Base-by-base conservation (phyloP, 371 early-diverging fungal species). In the Blakeslea trispora region DNA sequence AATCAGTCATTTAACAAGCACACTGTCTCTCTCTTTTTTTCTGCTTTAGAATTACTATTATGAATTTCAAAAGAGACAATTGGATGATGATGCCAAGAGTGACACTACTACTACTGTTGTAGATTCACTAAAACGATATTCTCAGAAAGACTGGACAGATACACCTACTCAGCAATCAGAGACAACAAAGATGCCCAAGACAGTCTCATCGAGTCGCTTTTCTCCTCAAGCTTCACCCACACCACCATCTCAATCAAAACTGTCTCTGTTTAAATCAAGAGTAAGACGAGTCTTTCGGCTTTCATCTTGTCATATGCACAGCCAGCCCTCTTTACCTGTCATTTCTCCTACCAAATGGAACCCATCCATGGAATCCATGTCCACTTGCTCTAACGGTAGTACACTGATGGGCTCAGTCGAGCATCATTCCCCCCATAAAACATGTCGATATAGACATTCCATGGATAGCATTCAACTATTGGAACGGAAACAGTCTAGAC, bases 361-460 rank as follows among this genome's bases (percentile, higher is more conserved):
- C 19, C 54, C 61, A 8, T 60, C 61, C 5, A 48, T 49, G 14
- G 61, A 60, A 44, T 59, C 61, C 8, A 37, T 15, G n/a, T n/a
- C n/a, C n/a, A n/a, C n/a, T n/a, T n/a, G n/a, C n/a, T n/a, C n/a
- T n/a, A n/a, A n/a, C n/a, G n/a, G n/a, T n/a, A n/a, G n/a, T n/a
- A n/a, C n/a, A n/a, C n/a, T n/a, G 43, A 52, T 43, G 39, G 17
- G 40, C 3, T 39, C 37, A 50, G 3, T 40, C 50, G 35, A 35
- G 15, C 17, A 11, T 39, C 2, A 37, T 6, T 6, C 51, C 8
- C 39, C 11, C 4, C 28, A 5, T 14, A 41, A 44, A 43, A 1
- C 21, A 5, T 9, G 6, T 55, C 47, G 1, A 5, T 28, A 41
- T 21, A 47, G 42, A 19, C 23, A 39, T 37, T 14, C 14, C 14